A percentile compares a stretch with the other conserved stretches of the same genome.
phyloP scores from a whole-genome alignment of 768 basidiomycete genomes.

The Kwoniella europaea region DNA sequence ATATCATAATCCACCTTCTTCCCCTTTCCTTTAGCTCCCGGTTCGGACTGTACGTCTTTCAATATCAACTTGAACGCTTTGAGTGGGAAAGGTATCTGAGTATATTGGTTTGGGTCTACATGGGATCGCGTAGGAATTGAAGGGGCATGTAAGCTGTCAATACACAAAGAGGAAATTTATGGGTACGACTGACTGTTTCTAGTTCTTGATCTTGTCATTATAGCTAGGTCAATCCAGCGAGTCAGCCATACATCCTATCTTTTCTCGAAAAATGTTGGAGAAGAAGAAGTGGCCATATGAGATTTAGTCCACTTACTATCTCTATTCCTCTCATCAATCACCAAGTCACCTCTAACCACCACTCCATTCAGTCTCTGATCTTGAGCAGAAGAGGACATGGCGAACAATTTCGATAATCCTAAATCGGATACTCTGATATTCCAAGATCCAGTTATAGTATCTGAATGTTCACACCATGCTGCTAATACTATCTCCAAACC shows the following conservation, averaged over 20 bases:
- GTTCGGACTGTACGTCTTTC: slow-evolving; percentile 77
- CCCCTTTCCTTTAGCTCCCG: slow-evolving; percentile 63
- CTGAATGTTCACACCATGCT: slow-evolving; percentile 92
- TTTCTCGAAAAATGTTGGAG: no score
- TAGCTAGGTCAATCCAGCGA: slow-evolving; percentile 64
- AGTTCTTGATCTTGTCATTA: slow-evolving; percentile 93
- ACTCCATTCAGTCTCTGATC: slow-evolving; percentile 72
- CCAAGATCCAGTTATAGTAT: slow-evolving; percentile 96
- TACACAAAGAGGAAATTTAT: no score
- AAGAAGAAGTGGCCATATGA: no score
- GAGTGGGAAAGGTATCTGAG: slow-evolving; percentile 81
- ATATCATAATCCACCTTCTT: slow-evolving; percentile 56
- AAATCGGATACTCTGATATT: slow-evolving; percentile 81
- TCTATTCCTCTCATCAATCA: slow-evolving; percentile 77
- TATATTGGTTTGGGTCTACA: slow-evolving; percentile 83
- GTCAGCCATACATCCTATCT: no score
- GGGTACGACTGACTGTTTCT: slow-evolving; percentile 69
- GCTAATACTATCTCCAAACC: slow-evolving; percentile 86
- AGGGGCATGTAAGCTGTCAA: background rate
- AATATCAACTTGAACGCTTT: slow-evolving; percentile 90
- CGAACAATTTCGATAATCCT: slow-evolving; percentile 76
- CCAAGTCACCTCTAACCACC: slow-evolving; percentile 86
- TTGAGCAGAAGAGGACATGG: slow-evolving; percentile 58
- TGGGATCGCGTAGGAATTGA: background rate
- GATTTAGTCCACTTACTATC: slow-evolving; percentile 67